A percentile compares a stretch with the other conserved stretches of the same genome.
Conservation (phyloP, 805 yeast genomes). For the Candida jianshihensis region DNA sequence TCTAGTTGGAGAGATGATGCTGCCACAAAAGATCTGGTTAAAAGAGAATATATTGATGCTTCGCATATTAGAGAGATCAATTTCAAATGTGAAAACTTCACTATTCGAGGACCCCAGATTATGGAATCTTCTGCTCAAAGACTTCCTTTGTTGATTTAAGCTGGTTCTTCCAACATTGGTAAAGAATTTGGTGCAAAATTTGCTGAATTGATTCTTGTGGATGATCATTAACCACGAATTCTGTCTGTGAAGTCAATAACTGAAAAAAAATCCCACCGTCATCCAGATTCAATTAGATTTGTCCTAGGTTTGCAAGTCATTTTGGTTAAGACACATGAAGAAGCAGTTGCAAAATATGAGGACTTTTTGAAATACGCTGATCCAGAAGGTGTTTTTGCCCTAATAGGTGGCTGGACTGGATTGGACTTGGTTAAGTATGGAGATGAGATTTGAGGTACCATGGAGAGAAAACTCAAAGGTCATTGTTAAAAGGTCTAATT, state of each 20-base stretch:
- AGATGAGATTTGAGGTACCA: conserved; percentile 12
- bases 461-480: conserved; percentile 12
- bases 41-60: conserved; percentile 31
- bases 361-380: conserved; percentile 27
- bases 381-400: conserved; percentile 35
- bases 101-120: conserved; percentile 36
- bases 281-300: conserved; percentile 31
- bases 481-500: background rate
- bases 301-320: conserved; percentile 30
- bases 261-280: conserved; percentile 27
- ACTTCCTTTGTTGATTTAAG: conserved; percentile 37
- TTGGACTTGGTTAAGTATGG: conserved; percentile 25
- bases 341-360: conserved; percentile 30
- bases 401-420: conserved; percentile 37
- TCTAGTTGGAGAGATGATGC: conserved; percentile 39
- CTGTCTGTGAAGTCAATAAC: conserved; percentile 29
- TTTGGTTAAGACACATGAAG: conserved; percentile 32
- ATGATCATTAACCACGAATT: conserved; percentile 28
- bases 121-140: conserved; percentile 38
- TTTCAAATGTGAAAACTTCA: conserved; percentile 32
- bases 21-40: conserved; percentile 17
- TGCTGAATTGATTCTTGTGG: conserved; percentile 35
- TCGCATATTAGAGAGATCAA: conserved; percentile 31
- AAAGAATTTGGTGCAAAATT: conserved; percentile 34
- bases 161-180: conserved; percentile 36